Evolutionary conservation across 1,284 basidiomycete genomes (phyloP), one percentile per base, ranked within the genome.

Genomic region (Puccinia polysora): DNA sequence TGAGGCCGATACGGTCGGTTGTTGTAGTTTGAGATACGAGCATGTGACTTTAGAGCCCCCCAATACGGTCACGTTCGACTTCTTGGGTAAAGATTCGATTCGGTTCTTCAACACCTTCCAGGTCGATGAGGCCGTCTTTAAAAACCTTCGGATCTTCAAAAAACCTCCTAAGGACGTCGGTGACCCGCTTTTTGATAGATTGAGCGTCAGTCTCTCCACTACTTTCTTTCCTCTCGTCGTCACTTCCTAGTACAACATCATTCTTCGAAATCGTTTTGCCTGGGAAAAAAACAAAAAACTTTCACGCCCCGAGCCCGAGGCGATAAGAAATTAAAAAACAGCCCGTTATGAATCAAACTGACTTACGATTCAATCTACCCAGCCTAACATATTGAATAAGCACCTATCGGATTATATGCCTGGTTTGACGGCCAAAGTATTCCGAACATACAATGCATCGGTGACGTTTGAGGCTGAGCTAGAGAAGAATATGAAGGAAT

Each of bases 371-470:
- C n/a, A 10, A 40, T 59, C 36, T 40, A 36, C 43, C 36, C 78
- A 96, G 91, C 95, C 93, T 0, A 81, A 84, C 2, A 82, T 84
- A 2, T 82, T 97, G 74, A 97, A 97, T 83, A 93, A 92, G 78
- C 90, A 96, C 80, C 84, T 97, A 72, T 86, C 85, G 53, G 86
- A 85, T 49, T 91, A 95, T 80, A 97, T 97, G 93, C 90, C 92
- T 76, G 94, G 94, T 18, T 84, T 97, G 28, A 94, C 93, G 0
- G 93, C 93, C 68, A 97, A 97, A 80, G 93, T 97, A 25, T 97
- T 97, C 84, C 93, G 93, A 91, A 97, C 93, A 70, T 97, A 90
- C 82, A 97, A 97, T 78, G 93, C 93, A 18, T 97, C 93, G 32
- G 87, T 86, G 81, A 95, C 93, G 1, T 95, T 97, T 84, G 91